Base-by-base conservation (phyloP, 257 asterid species). In the Mentha longifolia region DNA sequence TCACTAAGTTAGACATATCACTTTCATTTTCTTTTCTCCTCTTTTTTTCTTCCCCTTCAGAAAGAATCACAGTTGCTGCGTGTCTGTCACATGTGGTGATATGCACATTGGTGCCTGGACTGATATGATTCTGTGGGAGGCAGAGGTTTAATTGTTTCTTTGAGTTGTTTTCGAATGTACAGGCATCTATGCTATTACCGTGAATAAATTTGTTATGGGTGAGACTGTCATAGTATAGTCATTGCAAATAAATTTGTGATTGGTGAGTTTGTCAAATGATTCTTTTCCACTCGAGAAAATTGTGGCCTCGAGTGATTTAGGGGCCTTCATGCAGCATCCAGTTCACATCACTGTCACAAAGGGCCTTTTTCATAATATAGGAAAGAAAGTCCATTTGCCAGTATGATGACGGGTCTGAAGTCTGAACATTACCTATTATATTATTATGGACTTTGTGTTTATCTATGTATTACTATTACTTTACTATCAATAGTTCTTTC, bases 161-260 rank as follows among this genome's bases (percentile, higher is more conserved):
- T 70, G 57, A 41, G 74, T 22, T 56, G 56, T 65, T 65, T 46
- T 68, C 3, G 71, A 8, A 28, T 65, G n/a, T 12, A 43, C 7
- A 14, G n/a, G 71, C 71, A 47, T 15, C 12, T 30, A 49, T 30
- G 4, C 16, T 37, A 37, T 37, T 4, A 37, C 42, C 9, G 3
- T 3, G 7, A 6, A 45, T 45, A 45, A 1, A 45, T 12, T 45
- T 45, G 16, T 45, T 3, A 45, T 45, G 25, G 51, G 51, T 46
- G n/a, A n/a, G n/a, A n/a, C n/a, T n/a, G n/a, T n/a, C n/a, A n/a
- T n/a, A n/a, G n/a, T n/a, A n/a, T n/a, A n/a, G n/a, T n/a, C n/a
- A n/a, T n/a, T n/a, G n/a, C n/a, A n/a, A n/a, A n/a, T n/a, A n/a
- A n/a, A n/a, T n/a, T n/a, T 45, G 16, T 45, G 16, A 45, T 45